A percentile compares a stretch with the other conserved stretches of the same genome.
Conservation (phyloP, 2,329 filamentous ascomycete species). For the Elsinoe batatas region DNA sequence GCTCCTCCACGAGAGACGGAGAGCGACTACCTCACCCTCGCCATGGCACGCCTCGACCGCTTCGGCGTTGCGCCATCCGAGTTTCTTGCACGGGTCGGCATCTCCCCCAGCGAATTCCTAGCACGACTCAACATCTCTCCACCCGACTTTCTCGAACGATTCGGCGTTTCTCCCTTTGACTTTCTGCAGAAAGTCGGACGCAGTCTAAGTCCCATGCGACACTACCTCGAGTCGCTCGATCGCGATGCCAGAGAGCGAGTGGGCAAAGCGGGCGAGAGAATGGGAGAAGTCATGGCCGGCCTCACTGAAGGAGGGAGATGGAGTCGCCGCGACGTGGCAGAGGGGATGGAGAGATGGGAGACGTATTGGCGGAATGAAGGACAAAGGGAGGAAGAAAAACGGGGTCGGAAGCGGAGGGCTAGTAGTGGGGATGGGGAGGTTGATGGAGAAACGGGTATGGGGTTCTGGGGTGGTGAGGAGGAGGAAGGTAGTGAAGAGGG, state of each 20-base stretch:
- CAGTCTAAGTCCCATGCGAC: constrained; percentile 36
- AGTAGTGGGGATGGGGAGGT: background rate
- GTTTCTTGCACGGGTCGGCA: constrained; percentile 4
- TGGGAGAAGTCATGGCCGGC: constrained; percentile 31
- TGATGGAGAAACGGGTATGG: constrained; percentile 10
- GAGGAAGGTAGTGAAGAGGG: constrained; percentile 11
- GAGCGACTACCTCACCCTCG: constrained; percentile 10
- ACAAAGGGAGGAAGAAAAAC: background rate
- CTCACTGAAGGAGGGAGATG: constrained; percentile 1
- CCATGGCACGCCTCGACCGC: constrained; percentile 8
- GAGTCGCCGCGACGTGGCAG: constrained; percentile 5
- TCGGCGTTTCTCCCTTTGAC: constrained; percentile 34
- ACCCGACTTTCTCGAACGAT: constrained; percentile 12
- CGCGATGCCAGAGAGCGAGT: background rate
- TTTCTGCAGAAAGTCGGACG: constrained; percentile 38
- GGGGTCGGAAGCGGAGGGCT: background rate
- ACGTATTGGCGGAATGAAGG: constrained; percentile 1
- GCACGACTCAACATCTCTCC: constrained; percentile 10
- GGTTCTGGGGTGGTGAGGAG: constrained; percentile 15
- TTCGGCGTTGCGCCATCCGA: constrained; percentile 10
- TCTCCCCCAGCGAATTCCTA: constrained; percentile 4
- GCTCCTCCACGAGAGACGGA: constrained; percentile 13
- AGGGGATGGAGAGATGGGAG: constrained; percentile 12
- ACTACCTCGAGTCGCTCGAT: constrained; percentile 29
- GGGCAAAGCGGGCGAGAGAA: constrained; percentile 22